Evolutionary conservation across 805 yeast genomes (phyloP).

Genomic region (Candida gorgasii): DNA sequence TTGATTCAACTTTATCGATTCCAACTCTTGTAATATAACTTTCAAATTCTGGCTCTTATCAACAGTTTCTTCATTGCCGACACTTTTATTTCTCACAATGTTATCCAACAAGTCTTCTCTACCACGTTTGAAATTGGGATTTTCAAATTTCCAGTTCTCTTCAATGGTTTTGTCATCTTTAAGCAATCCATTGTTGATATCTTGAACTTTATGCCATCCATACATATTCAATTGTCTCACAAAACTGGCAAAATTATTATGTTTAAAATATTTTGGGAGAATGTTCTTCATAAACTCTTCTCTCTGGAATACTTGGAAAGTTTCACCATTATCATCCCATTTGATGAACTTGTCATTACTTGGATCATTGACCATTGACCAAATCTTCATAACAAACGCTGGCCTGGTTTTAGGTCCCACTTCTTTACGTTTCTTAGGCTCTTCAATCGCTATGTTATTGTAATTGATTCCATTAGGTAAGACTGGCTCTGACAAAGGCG

Average conservation of each 20-base stretch:
- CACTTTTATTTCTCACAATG: conserved; percentile 73
- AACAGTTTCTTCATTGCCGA: conserved; percentile 18
- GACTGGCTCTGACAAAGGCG: conserved; percentile 32
- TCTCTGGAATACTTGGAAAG: conserved; percentile 81
- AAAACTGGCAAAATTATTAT: conserved; percentile 90
- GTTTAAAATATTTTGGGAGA: conserved; percentile 90
- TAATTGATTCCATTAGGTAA: conserved; percentile 23
- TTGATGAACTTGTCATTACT: conserved; percentile 67
- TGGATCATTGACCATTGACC: conserved; percentile 93
- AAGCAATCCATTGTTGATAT: conserved; percentile 74
- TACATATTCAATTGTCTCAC: conserved; percentile 97
- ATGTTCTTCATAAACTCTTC: conserved; percentile 82
- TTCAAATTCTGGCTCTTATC: conserved; percentile 45
- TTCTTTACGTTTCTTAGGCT: conserved; percentile 33
- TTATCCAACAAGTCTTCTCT: conserved; percentile 83
- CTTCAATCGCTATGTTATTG: not conserved
- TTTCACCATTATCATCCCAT: conserved; percentile 85
- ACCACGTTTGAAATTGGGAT: conserved; percentile 73
- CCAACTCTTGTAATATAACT: conserved; percentile 67
- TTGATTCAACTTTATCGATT: conserved; percentile 75
- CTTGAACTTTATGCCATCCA: conserved; percentile 99
- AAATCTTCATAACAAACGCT: conserved; percentile 88
- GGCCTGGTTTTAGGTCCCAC: conserved; percentile 62
- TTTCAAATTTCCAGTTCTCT: conserved; percentile 87
- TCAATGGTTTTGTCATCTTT: conserved; percentile 51